These are phyloP conservation scores for Apiospora phragmitis DNA, from an alignment of 2,329 filamentous ascomycete species.

Conservation along the genomic window DNA sequence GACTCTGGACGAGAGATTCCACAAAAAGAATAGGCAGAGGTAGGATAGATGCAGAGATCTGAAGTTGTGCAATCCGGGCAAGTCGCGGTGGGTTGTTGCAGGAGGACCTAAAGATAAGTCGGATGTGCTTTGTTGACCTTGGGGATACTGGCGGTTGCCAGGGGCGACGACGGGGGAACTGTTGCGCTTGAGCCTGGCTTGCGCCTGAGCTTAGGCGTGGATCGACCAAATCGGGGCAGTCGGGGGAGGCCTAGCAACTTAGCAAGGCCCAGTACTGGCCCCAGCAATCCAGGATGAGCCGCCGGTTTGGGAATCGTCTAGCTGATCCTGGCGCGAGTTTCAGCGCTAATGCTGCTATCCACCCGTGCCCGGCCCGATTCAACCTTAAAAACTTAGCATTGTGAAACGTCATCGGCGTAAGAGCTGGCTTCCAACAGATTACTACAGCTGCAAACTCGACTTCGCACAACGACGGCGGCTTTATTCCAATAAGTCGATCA, in stretches of 20 bases:
- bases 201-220: neutral
- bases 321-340: constrained; percentile 2
- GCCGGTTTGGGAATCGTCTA: neutral
- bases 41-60: constrained; percentile 7
- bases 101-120: constrained; percentile 1
- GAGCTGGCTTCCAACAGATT: neutral
- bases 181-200: neutral
- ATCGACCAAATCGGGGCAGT: neutral
- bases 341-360: neutral
- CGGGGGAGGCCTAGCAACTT: neutral
- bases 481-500: neutral
- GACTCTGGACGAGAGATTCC: neutral
- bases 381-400: neutral
- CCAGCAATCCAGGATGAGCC: neutral
- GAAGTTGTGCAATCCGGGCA: constrained; percentile 7
- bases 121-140: neutral
- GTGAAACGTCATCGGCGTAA: neutral
- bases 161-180: neutral
- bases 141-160: neutral
- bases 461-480: neutral
- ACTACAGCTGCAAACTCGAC: neutral
- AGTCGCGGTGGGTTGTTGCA: neutral
- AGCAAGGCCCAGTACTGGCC: neutral
- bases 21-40: constrained; percentile 6
- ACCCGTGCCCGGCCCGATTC: neutral